Percentiles rank a stretch among this genome's conserved stretches.
Conservation (phyloP, 352 stramenopile genomes). For the Phytophthora melonis region DNA sequence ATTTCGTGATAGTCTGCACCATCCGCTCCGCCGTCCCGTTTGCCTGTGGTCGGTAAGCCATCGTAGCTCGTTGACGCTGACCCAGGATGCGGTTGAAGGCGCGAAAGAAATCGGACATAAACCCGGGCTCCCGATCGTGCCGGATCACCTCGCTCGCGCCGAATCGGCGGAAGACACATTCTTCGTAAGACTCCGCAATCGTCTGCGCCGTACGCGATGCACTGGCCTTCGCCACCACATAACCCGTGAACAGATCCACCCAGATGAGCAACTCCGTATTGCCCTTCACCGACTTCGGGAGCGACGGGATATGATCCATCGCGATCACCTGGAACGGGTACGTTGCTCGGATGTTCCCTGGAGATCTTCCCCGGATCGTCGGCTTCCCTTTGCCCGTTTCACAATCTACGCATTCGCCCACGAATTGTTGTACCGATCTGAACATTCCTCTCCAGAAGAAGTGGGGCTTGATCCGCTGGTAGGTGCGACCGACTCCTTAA, state of each 20-base stretch:
- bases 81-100: not conserved
- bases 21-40: not conserved
- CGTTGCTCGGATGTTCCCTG: too few relatives aligned
- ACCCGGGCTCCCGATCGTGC: not conserved
- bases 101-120: not conserved
- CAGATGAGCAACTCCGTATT: not conserved
- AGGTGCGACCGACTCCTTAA: conserved; percentile 3
- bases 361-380: too few relatives aligned
- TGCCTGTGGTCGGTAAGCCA: not conserved
- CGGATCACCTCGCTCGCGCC: not conserved
- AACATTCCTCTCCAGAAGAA: conserved; percentile 3
- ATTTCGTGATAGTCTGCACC: not conserved
- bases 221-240: not conserved
- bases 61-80: not conserved
- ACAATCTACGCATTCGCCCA: conserved; percentile 4
- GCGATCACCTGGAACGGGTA: too few relatives aligned
- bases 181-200: not conserved
- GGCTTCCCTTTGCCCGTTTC: not conserved
- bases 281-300: too few relatives aligned
- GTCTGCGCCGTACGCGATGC: not conserved
- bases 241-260: not conserved
- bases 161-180: not conserved
- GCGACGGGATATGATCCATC: too few relatives aligned
- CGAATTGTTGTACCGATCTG: not conserved
- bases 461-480: not conserved